Evolutionary conservation across 371 early-diverging fungal genomes (phyloP).

Genomic region (Enterocytospora artemiae): DNA sequence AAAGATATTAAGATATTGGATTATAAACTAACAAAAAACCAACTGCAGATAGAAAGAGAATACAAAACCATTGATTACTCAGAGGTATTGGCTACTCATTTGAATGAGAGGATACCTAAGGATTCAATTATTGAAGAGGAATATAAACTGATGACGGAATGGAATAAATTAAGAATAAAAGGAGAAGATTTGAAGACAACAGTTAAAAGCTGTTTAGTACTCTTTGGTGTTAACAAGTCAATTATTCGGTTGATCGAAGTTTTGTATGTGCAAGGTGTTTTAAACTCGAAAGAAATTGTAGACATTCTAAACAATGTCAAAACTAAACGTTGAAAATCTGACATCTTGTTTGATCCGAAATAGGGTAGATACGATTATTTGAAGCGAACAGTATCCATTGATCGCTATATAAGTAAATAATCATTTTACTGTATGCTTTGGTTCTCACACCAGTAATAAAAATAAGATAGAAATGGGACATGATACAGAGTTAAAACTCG

Average conservation of each 20-base stretch:
- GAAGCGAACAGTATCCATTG: too few species aligned
- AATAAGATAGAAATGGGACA: too few species aligned
- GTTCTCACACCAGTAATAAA: too few species aligned
- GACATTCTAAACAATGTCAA: neutral
- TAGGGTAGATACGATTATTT: too few species aligned
- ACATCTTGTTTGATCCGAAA: too few species aligned
- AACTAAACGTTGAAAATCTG: too few species aligned
- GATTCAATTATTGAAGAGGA: too few species aligned
- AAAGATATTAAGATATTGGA: neutral
- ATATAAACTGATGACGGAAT: neutral
- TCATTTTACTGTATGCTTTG: too few species aligned
- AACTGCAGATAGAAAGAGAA: neutral
- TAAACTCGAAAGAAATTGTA: slow-evolving; percentile 3
- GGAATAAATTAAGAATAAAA: neutral
- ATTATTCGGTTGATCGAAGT: neutral
- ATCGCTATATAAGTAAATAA: too few species aligned
- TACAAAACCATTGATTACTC: slow-evolving; percentile 2
- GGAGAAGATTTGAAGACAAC: neutral
- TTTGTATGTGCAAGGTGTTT: neutral
- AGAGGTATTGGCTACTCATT: neutral
- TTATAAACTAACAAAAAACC: neutral
- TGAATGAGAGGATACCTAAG: neutral
- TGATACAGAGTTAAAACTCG: too few species aligned
- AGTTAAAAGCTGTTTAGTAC: neutral
- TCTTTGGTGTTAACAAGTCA: neutral